Evolutionary conservation across 805 yeast species (phyloP), one percentile per base, ranked within the genome.

Genomic region (Suhomyces xylopsoci): DNA sequence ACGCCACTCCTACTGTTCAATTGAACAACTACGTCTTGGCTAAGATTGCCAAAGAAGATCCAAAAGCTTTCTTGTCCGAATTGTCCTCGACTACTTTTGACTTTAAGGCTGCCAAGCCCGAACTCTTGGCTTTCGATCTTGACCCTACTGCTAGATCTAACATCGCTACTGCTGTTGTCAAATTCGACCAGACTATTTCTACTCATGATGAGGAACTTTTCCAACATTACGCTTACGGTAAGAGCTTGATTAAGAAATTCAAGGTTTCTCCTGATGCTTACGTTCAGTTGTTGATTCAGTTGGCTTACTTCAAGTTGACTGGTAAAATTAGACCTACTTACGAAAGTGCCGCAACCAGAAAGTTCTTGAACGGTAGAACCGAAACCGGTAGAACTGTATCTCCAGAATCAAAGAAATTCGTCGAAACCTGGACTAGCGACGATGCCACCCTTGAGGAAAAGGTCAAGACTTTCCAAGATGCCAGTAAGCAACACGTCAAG

Each of bases 291-390:
- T 67, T 91, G 61, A 82, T 93, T 64, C 99, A 93, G 78, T 79
- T 94, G 57, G 97, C 96, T 17, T 87, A 90, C 71, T 93, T 76
- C 77, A 91, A 90, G 72, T 77, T 84, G 71, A 80, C 89, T 41
- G 96, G 96, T 20, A 81, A 80, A 50, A 77, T 83, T 50, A 81
- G 93, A 65, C 97, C 97, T 57, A 93, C 97, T 10, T 93, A 93
- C 72, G 99, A 93, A 72, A 86, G 96, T 49, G 97, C 97, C 2
- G 90, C 98, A 19, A 93, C 97, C 1, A 84, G 98, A 70, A 86
- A 83, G 67, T 93, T 79, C 70, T 87, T 83, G 65, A 84, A 82
- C 63, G 99, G 99, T 51, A 83, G 99, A 69, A 93, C 98, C 7
- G 99, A 93, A 72, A 88, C 97, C 22, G 90, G 94, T 56, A 82